Percentiles rank a stretch among this genome's conserved stretches.
phyloP scores from a whole-genome alignment of 1,139 yeast genomes.

The Geotrichum phurueaensis region DNA sequence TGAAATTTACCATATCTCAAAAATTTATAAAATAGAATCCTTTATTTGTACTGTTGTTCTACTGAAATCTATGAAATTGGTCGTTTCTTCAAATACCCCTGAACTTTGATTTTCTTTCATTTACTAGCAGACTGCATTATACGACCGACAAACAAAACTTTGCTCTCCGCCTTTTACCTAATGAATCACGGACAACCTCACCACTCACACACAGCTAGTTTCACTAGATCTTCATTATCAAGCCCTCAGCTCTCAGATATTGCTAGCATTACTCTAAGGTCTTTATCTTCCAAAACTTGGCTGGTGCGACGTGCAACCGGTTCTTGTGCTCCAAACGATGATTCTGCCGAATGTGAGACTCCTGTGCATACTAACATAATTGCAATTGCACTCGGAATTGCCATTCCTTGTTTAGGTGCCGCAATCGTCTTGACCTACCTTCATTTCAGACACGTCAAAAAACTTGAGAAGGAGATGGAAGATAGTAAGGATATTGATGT shows the following conservation, averaged over 20 bases:
- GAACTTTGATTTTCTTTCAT: not conserved
- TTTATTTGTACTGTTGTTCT: not conserved
- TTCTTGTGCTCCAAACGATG: slow-evolving; percentile 22
- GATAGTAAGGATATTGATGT: slow-evolving; percentile 33
- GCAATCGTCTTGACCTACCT: slow-evolving; percentile 30
- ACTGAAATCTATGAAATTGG: not conserved
- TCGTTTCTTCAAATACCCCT: not conserved
- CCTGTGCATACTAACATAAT: slow-evolving; percentile 29
- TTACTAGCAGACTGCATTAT: not conserved
- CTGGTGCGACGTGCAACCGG: slow-evolving; percentile 1
- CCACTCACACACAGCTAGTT: not conserved
- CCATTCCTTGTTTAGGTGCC: slow-evolving; percentile 36
- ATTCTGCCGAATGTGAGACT: slow-evolving; percentile 27
- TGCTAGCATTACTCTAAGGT: not conserved
- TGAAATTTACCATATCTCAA: not conserved
- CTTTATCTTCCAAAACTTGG: not conserved
- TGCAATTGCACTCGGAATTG: slow-evolving; percentile 39
- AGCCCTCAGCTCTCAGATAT: not conserved
- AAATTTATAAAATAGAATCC: not conserved
- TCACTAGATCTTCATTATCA: not conserved
- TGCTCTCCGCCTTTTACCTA: not conserved
- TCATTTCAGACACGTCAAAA: slow-evolving; percentile 33
- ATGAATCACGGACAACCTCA: not conserved
- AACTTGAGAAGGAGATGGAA: slow-evolving; percentile 35
- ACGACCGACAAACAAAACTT: not conserved